A percentile compares a stretch with the other conserved stretches of the same genome.
Conservation (phyloP, 1,139 yeast genomes). For the Sugiyamaella castrensis region DNA sequence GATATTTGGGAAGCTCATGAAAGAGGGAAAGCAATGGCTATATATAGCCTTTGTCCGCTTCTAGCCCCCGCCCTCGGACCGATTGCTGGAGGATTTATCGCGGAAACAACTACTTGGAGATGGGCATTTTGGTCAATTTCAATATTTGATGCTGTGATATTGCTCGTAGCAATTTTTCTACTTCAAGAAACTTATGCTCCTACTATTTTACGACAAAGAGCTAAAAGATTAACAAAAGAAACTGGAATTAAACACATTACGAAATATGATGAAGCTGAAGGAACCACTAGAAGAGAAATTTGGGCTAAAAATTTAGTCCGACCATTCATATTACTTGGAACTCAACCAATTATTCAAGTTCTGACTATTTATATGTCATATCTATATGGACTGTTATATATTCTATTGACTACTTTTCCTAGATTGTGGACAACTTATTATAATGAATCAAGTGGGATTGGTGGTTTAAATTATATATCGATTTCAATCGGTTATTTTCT, state of each 20-base stretch:
- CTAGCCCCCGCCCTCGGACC: slow-evolving; percentile 65
- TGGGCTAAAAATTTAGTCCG: slow-evolving; percentile 41
- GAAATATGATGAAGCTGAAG: slow-evolving; percentile 45
- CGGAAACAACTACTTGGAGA: slow-evolving; percentile 47
- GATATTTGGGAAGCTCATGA: slow-evolving; percentile 53
- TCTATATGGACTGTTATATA: slow-evolving; percentile 57
- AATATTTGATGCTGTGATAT: slow-evolving; percentile 50
- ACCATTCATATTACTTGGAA: slow-evolving; percentile 49
- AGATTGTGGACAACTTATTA: slow-evolving; percentile 46
- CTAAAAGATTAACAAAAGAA: slow-evolving; percentile 43
- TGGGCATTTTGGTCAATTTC: slow-evolving; percentile 59
- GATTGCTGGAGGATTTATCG: slow-evolving; percentile 54
- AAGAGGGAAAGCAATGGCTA: slow-evolving; percentile 55
- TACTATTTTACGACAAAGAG: slow-evolving; percentile 46
- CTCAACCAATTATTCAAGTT: slow-evolving; percentile 62
- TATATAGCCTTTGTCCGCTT: slow-evolving; percentile 53
- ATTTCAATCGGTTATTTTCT: slow-evolving; percentile 49
- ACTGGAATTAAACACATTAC: slow-evolving; percentile 57
- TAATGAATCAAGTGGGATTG: slow-evolving; percentile 47
- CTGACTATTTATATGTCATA: slow-evolving; percentile 60
- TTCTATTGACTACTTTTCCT: slow-evolving; percentile 58
- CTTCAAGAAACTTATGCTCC: slow-evolving; percentile 62
- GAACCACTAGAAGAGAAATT: slow-evolving; percentile 13
- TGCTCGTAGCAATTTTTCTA: slow-evolving; percentile 43
- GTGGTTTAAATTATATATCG: slow-evolving; percentile 56